Conservation (phyloP, 2,329 filamentous ascomycete genomes). For the Macrophomina phaseolina region DNA sequence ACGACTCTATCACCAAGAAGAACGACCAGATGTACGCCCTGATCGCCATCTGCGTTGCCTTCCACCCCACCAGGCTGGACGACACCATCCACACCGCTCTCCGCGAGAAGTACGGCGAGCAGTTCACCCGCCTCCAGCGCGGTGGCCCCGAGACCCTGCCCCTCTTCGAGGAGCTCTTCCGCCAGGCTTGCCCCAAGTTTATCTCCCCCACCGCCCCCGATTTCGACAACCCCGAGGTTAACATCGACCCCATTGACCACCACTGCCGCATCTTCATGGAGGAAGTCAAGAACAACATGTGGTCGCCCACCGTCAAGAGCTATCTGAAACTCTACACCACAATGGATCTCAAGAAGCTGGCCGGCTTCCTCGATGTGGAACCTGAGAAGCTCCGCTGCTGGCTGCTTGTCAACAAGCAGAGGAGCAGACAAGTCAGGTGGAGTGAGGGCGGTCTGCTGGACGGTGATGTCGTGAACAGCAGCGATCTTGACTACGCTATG, state of each 20-base stretch:
- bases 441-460: conserved; percentile 87
- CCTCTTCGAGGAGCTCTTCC: conserved; percentile 98
- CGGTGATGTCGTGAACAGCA: conserved; percentile 89
- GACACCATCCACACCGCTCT: conserved; percentile 99
- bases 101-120: conserved; percentile 98
- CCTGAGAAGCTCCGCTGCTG: conserved; percentile 94
- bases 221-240: conserved; percentile 95
- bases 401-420: conserved; percentile 97
- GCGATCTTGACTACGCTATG: conserved; percentile 96
- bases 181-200: conserved; percentile 97
- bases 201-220: conserved; percentile 96
- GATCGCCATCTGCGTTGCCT: conserved; percentile 97
- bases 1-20: conserved; percentile 99
- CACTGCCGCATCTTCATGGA: conserved; percentile 99
- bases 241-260: conserved; percentile 97
- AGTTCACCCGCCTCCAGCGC: conserved; percentile 94
- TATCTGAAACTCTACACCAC: conserved; percentile 99
- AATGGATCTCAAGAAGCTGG: conserved; percentile 98
- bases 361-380: conserved; percentile 94
- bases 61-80: conserved; percentile 95
- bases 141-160: conserved; percentile 94
- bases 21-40: conserved; percentile 99
- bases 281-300: conserved; percentile 99
- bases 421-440: conserved; percentile 95
- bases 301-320: conserved; percentile 95